These are phyloP conservation scores for Rutstroemia sp. DNA, from an alignment of 2,329 filamentous ascomycete genomes.

Conservation along the genomic window DNA sequence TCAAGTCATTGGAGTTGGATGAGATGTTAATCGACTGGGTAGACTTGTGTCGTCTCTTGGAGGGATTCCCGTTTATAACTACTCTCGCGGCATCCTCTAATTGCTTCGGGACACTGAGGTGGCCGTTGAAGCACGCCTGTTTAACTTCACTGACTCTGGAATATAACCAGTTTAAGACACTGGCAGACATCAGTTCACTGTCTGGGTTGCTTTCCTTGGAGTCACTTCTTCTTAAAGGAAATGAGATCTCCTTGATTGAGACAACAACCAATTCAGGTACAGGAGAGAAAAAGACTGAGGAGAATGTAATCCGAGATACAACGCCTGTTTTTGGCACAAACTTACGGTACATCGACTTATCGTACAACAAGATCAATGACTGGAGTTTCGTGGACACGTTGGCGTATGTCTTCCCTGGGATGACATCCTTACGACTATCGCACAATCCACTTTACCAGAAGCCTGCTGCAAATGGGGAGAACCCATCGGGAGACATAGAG, in stretches of 20 bases:
- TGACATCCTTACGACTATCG: constrained; percentile 69
- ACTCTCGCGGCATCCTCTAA: constrained; percentile 50
- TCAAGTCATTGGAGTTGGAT: constrained; percentile 57
- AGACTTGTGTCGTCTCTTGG: constrained; percentile 48
- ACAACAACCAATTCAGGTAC: neutral
- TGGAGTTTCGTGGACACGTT: constrained; percentile 73
- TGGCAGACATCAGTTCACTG: constrained; percentile 52
- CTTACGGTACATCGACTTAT: constrained; percentile 57
- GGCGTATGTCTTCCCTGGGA: constrained; percentile 58
- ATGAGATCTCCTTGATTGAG: constrained; percentile 59
- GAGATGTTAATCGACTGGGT: constrained; percentile 61
- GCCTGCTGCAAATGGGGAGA: constrained; percentile 28
- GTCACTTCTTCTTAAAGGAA: constrained; percentile 67
- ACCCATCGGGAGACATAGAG: constrained; percentile 51
- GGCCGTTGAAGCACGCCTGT: constrained; percentile 22
- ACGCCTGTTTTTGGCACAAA: constrained; percentile 16
- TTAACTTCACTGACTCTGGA: constrained; percentile 62
- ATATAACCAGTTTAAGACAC: constrained; percentile 57
- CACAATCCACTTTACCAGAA: constrained; percentile 72
- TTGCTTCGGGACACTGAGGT: constrained; percentile 45
- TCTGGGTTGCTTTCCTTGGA: constrained; percentile 43
- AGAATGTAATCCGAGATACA: neutral
- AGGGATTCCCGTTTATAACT: constrained; percentile 45
- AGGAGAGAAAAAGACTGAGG: neutral
- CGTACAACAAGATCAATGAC: constrained; percentile 58